These are phyloP conservation scores for Raphanus sativus DNA, from an alignment of 345 rosid genomes.

Conservation along the genomic window DNA sequence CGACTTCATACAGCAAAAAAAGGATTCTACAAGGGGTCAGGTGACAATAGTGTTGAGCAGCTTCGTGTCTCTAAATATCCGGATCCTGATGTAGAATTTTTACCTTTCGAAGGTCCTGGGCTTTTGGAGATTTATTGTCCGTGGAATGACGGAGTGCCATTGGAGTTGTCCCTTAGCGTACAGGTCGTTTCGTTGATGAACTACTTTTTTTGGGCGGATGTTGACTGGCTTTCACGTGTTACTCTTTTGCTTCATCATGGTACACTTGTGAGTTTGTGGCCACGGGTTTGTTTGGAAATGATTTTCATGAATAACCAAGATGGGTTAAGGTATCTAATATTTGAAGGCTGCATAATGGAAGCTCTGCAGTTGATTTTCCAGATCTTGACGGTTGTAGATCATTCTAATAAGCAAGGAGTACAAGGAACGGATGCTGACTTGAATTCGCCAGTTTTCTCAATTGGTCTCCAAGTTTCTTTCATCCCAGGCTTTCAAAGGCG, in stretches of 20 bases:
- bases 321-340: conserved; percentile 69
- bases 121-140: conserved; percentile 41
- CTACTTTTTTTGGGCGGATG: conserved; percentile 40
- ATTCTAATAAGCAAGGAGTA: conserved; percentile 48
- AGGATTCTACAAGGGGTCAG: conserved; percentile 26
- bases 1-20: conserved; percentile 55
- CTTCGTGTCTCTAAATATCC: conserved; percentile 32
- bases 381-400: conserved; percentile 54
- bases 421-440: conserved; percentile 47
- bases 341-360: conserved; percentile 81
- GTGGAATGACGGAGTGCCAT: conserved; percentile 38
- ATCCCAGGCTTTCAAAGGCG: conserved; percentile 53
- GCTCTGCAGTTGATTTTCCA: conserved; percentile 59
- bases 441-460: conserved; percentile 67
- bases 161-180: conserved; percentile 44
- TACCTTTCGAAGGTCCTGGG: conserved; percentile 46
- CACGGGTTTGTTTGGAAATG: conserved; percentile 81
- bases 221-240: conserved; percentile 47
- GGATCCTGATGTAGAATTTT: conserved; percentile 41
- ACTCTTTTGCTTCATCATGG: conserved; percentile 58
- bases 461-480: conserved; percentile 66
- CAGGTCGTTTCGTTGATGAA: conserved; percentile 41
- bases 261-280: conserved; percentile 56
- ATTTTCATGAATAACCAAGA: conserved; percentile 69
- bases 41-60: conserved; percentile 26